phyloP scores from a whole-genome alignment of 257 asterid species.

The Haberlea rhodopensis region DNA sequence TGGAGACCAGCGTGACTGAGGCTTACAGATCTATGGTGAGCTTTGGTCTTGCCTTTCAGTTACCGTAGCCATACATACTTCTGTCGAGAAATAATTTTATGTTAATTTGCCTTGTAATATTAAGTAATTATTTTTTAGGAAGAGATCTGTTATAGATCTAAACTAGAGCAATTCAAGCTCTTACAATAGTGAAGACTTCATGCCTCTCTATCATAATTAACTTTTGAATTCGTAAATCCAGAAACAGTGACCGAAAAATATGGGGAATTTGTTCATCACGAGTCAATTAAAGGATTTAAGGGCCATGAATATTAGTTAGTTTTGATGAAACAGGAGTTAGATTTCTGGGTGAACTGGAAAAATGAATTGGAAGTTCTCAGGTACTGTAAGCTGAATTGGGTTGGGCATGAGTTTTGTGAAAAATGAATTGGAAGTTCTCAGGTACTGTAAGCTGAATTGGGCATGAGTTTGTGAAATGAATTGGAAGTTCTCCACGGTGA shows the following conservation, averaged over 20 bases:
- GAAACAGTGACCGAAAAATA: background rate
- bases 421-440: background rate
- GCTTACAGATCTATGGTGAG: conserved; percentile 32
- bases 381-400: background rate
- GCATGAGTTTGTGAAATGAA: background rate
- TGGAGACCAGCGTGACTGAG: conserved; percentile 46
- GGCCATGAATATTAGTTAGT: background rate
- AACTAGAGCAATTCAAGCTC: conserved; percentile 5
- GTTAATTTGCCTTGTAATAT: background rate
- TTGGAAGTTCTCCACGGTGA: background rate
- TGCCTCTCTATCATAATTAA: background rate
- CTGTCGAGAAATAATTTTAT: conserved; percentile 7
- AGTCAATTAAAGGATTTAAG: background rate
- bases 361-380: background rate
- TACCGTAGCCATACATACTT: conserved; percentile 9
- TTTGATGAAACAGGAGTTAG: no score
- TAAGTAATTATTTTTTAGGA: conserved; percentile 1
- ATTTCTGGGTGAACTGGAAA: background rate
- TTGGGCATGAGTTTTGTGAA: no score
- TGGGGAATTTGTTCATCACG: background rate
- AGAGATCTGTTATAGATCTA: conserved; percentile 1
- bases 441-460: background rate
- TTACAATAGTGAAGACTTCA: background rate
- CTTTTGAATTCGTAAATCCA: background rate
- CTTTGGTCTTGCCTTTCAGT: conserved; percentile 18